phyloP scores from a whole-genome alignment of 441 rosid genomes.

The Daphne laureola region DNA sequence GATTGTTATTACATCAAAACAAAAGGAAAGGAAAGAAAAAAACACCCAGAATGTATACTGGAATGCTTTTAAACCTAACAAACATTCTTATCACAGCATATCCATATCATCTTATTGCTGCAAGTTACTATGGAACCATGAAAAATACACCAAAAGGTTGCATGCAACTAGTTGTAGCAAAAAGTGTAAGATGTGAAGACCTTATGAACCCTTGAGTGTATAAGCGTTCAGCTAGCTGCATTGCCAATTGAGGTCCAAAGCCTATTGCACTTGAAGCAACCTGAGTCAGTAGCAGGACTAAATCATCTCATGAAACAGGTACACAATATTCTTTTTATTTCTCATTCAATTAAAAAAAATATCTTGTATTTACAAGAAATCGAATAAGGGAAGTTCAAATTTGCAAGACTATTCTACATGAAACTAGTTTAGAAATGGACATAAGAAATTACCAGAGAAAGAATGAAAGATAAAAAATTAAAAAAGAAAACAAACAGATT shows the following conservation, averaged over 20 bases:
- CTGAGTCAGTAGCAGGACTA: constrained; percentile 24
- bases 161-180: constrained; percentile 12
- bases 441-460: too few relatives aligned
- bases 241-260: constrained; percentile 86
- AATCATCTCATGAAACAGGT: constrained; percentile 4
- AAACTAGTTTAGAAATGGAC: too few relatives aligned
- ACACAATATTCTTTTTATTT: too few relatives aligned
- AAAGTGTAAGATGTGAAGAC: constrained; percentile 27
- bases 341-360: too few relatives aligned
- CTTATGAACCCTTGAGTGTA: constrained; percentile 93
- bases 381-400: too few relatives aligned
- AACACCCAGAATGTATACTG: neutral
- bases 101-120: neutral
- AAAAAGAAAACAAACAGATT: too few relatives aligned
- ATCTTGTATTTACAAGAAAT: too few relatives aligned
- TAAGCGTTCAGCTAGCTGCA: constrained; percentile 87
- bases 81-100: neutral
- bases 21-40: too few relatives aligned
- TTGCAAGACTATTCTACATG: too few relatives aligned
- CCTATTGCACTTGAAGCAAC: constrained; percentile 96
- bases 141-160: constrained; percentile 4
- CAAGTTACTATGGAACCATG: neutral
- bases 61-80: neutral
- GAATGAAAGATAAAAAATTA: too few relatives aligned
- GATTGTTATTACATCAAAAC: too few relatives aligned